Evolutionary conservation across 768 basidiomycete species (phyloP), one percentile per base, ranked within the genome.

Genomic region (Auricularia sp.): DNA sequence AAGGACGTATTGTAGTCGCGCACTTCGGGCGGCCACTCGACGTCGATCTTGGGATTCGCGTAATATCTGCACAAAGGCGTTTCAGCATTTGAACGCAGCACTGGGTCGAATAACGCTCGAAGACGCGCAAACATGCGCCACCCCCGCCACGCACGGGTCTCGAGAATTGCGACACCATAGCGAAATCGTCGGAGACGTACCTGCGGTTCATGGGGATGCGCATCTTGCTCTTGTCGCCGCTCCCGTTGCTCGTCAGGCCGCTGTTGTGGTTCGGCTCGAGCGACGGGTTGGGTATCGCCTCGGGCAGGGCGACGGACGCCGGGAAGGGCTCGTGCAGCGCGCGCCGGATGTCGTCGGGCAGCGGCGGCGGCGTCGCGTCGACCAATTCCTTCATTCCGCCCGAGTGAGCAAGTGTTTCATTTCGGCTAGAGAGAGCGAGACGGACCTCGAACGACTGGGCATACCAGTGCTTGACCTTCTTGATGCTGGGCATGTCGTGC

Each of bases 381-480:
- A 98, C 85, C 64, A 98, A 82, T 79, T 98, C 96, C 95, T 98
- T 2, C 61, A 10, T 60, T 60, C 36, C 12, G 54, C 21, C 6
- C 16, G 29, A 29, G 29, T 34, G 29, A n/a, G 64, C 42, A 61
- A 61, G 33, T 23, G 35, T 43, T 21, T 14, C 16, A n/a, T 35
- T n/a, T 8, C 33, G 10, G 29, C 14, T 6, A 23, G 36, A 62
- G 7, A 18, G 44, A 11, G 8, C 43, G 12, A 54, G 36, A 77
- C 86, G 62, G 62, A 95, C 96, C 83, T 98, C 91, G 74, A 99
- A 98, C 16, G 91, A 93, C 78, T 98, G 93, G 0, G 96, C 96
- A 74, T 99, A 99, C 97, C 97, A 99, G 71, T 96, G 88, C 78
- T 94, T 95, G 66, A 99, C 91, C 72, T 91, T 94, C 65, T 86